These are phyloP conservation scores for Papilionanthe hybrid DNA, from an alignment of 116 monocot species.

Conservation along the genomic window DNA sequence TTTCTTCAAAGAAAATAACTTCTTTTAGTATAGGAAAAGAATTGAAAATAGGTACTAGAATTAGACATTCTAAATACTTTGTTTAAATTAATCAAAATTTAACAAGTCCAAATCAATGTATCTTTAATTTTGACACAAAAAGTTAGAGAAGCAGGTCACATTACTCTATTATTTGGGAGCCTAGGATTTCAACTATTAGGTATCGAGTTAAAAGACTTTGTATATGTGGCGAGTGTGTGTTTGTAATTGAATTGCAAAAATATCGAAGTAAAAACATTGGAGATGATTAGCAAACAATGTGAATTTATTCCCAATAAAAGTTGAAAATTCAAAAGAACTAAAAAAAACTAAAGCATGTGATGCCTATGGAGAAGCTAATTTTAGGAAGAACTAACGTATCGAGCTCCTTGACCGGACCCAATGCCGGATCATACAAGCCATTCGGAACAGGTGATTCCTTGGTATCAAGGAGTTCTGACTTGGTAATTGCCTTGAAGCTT, in stretches of 20 bases:
- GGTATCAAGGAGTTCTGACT: slow-evolving; percentile 46
- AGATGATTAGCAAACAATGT: background rate
- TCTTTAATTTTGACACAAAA: too few species aligned
- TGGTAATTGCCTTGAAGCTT: slow-evolving; percentile 66
- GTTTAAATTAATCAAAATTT: background rate
- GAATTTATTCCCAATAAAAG: background rate
- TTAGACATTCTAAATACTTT: background rate
- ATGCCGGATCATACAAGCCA: slow-evolving; percentile 56
- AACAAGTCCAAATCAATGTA: background rate
- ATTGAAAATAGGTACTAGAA: background rate
- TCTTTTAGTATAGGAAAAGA: background rate
- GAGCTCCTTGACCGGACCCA: slow-evolving; percentile 44
- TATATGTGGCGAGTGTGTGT: too few species aligned
- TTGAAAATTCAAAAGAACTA: background rate
- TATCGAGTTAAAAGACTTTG: too few species aligned
- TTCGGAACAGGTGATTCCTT: slow-evolving; percentile 40
- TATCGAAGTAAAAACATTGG: background rate
- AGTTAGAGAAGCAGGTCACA: too few species aligned
- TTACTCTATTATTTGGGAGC: too few species aligned
- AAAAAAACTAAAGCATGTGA: background rate
- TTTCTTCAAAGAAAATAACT: background rate
- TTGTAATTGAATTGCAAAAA: too few species aligned
- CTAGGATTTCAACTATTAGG: too few species aligned
- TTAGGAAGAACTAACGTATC: slow-evolving; percentile 45
- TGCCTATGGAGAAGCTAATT: background rate